Base-by-base conservation (phyloP, 768 basidiomycete genomes). In the Mycena polygramma region DNA sequence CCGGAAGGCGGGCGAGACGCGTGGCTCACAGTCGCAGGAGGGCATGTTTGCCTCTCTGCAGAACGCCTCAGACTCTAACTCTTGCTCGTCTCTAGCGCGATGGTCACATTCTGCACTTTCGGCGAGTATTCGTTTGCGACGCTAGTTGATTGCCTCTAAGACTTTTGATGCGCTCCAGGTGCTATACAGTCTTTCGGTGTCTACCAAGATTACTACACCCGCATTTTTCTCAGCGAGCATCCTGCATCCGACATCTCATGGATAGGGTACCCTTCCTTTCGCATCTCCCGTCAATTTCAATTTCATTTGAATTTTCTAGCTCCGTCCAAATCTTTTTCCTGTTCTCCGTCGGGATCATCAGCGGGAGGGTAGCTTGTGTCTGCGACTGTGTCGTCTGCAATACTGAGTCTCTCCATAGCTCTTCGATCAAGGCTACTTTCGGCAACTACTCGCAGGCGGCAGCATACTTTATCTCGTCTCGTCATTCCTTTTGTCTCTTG, bases 401-500 rank as follows among this genome's bases (percentile, higher is more conserved):
- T 30, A 30, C n/a, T 24, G 15, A 53, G n/a, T n/a, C 26, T 10
- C 13, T 11, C 8, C 9, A 24, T 37, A 62, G 61, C 61, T 62
- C 17, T 86, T 88, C 59, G 87, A 88, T 46, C 79, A 81, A 20
- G 87, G 87, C 39, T 87, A 87, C 74, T 87, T 87, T 71, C 83
- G 83, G 61, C 83, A 84, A 46, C 79, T 80, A 53, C 68, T 86
- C 37, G 73, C 82, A 22, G 75, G 77, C 6, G 86, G 85, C 0
- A 82, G 79, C 36, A 48, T 81, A 35, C 75, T 86, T 10, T 86
- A 85, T 70, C 75, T 83, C 4, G 79, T 86, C 71, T 86, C 84
- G 83, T 86, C 83, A 19, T 88, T 88, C 77, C 85, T 88, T 83
- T 75, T 89, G 9, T 88, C 87, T 3, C 77, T 88, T 6, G 81